Conservation (phyloP, 139 green algal species). For the Coelastrella sp. region DNA sequence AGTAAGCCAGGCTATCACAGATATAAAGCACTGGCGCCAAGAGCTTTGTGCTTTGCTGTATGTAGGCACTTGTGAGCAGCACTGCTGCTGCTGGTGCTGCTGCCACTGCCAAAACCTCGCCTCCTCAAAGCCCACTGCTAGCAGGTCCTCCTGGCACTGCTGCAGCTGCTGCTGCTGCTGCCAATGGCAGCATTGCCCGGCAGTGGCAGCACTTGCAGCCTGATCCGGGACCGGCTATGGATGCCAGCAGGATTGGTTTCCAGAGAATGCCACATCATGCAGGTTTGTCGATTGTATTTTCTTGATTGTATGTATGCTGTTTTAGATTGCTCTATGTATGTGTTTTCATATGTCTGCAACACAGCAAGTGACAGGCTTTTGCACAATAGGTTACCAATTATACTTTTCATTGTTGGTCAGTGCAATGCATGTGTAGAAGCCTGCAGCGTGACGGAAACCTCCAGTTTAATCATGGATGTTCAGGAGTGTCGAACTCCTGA, state of each 20-base stretch:
- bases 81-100: not conserved
- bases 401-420: too few species aligned
- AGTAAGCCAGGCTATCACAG: too few species aligned
- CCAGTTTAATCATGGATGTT: too few species aligned
- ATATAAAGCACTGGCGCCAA: too few species aligned
- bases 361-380: too few species aligned
- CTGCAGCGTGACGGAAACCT: too few species aligned
- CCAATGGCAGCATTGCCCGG: constrained; percentile 25
- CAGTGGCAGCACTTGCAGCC: constrained; percentile 56
- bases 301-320: not conserved
- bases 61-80: not conserved
- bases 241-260: constrained; percentile 48
- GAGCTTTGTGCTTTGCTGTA: not conserved
- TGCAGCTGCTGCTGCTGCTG: constrained; percentile 14
- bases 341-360: too few species aligned
- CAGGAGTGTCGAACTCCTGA: too few species aligned
- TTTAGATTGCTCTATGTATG: too few species aligned
- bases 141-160: not conserved
- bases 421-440: too few species aligned
- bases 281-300: not conserved
- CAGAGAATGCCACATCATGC: constrained; percentile 43
- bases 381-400: too few species aligned
- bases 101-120: not conserved
- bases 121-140: not conserved
- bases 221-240: constrained; percentile 51